A percentile compares a stretch with the other conserved stretches of the same genome.
Evolutionary conservation across 2,329 filamentous ascomycete species (phyloP).

Genomic region (Emergomyces africanus): DNA sequence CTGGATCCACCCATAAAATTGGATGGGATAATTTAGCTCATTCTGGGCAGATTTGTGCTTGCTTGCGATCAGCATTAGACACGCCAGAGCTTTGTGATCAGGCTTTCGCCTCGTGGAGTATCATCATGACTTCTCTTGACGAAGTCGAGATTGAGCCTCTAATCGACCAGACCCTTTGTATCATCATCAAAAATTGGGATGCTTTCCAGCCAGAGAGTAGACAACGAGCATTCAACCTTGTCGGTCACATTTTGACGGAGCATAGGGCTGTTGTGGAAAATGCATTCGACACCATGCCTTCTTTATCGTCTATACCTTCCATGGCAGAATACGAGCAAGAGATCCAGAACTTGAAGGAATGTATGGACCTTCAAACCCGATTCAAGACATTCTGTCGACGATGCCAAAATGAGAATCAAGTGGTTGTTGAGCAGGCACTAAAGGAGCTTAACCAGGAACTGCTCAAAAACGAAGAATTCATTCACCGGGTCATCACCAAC

Average conservation of each 20-base stretch:
- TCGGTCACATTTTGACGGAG: constrained; percentile 52
- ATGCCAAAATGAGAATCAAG: constrained; percentile 68
- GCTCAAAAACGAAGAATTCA: constrained; percentile 56
- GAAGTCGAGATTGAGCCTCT: constrained; percentile 68
- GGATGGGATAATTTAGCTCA: constrained; percentile 8
- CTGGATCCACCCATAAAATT: background rate
- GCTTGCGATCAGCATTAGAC: constrained; percentile 69
- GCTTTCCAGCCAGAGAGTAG: constrained; percentile 50
- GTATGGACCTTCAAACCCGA: constrained; percentile 52
- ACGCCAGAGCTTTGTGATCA: constrained; percentile 60
- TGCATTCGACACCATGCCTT: constrained; percentile 65
- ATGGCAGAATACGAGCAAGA: constrained; percentile 55
- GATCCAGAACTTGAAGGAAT: constrained; percentile 51
- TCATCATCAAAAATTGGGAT: constrained; percentile 71
- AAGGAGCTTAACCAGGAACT: constrained; percentile 65
- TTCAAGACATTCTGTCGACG: constrained; percentile 61
- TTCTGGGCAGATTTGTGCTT: constrained; percentile 66
- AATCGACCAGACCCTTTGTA: constrained; percentile 78
- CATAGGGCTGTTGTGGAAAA: constrained; percentile 50
- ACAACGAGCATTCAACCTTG: constrained; percentile 45
- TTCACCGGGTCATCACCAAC: constrained; percentile 67
- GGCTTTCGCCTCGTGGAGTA: constrained; percentile 73
- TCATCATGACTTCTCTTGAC: constrained; percentile 61
- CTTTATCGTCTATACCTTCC: constrained; percentile 55
- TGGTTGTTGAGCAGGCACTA: constrained; percentile 72